Evolutionary conservation across 2,329 filamentous ascomycete genomes (phyloP), one percentile per base, ranked within the genome.

Genomic region (Penicillium sp.): DNA sequence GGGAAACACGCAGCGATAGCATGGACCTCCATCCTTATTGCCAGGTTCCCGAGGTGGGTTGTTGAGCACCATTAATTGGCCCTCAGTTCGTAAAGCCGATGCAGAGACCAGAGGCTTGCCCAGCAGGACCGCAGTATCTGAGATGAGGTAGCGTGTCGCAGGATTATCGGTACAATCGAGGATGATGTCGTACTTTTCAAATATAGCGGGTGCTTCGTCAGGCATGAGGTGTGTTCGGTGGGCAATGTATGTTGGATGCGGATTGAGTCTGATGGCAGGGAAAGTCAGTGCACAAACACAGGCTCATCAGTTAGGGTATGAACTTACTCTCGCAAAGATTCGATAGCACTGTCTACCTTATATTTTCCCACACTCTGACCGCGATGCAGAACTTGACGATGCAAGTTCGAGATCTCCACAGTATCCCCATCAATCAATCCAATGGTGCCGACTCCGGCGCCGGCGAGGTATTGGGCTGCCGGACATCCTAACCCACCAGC

Each of bases 121-220:
- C 0, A 89, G 72, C 3, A 95, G 70, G 7, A 95, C 84, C 51
- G 87, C 93, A 11, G 84, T 77, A 59, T 98, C 92, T 0, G 87
- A 95, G 48, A 96, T 85, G 30, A 96, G 76, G 61, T 98, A 96
- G 29, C 92, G 84, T 0, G 87, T 85, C 1, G 85, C 83, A 0
- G 92, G 90, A 48, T 90, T 88, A 64, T 98, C 92, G 7, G 90
- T 96, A 61, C 92, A 98, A 63, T 98, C 92, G 9, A 98, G 78
- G 1, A 96, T 79, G 1, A 95, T 52, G 53, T 95, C 86, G 58
- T 94, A 96, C 3, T 69, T 53, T 0, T 70, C 65, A 39, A 94
- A 77, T 27, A 87, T 79, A 0, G 70, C 61, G 5, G 78, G 65
- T 0, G 87, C 84, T 35, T 83, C 85, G 41, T 77, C 67, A 0